Conservation (phyloP, 2,329 filamentous ascomycete genomes). For the Myriosclerotinia duriaeana region DNA sequence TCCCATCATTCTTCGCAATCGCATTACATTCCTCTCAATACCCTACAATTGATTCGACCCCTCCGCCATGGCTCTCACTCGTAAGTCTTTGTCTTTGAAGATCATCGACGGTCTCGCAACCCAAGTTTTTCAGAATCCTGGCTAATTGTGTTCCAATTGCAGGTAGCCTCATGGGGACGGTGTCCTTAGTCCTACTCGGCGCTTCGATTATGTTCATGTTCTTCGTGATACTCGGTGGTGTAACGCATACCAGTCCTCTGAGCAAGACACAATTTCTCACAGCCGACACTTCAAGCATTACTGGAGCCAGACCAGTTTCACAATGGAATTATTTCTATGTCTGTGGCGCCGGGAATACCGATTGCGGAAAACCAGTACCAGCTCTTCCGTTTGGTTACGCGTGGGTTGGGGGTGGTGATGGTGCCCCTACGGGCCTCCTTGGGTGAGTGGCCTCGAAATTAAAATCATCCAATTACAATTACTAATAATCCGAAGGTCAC, state of each 20-base stretch:
- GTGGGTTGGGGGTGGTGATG: slow-evolving; percentile 55
- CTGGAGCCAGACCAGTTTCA: slow-evolving; percentile 61
- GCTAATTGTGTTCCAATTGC: slow-evolving; percentile 12
- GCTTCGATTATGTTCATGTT: slow-evolving; percentile 63
- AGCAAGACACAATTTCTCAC: slow-evolving; percentile 82
- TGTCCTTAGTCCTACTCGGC: slow-evolving; percentile 61
- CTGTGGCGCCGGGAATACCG: slow-evolving; percentile 62
- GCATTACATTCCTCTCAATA: slow-evolving; percentile 6
- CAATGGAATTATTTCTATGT: slow-evolving; percentile 93
- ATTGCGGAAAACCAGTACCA: slow-evolving; percentile 63
- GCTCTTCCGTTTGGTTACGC: slow-evolving; percentile 73
- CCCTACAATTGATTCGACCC: neutral
- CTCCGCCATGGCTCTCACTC: neutral
- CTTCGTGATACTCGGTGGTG: slow-evolving; percentile 64
- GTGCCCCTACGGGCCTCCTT: slow-evolving; percentile 55
- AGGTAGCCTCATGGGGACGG: slow-evolving; percentile 56
- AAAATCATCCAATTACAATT: neutral
- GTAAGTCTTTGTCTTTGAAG: neutral
- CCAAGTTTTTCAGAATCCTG: neutral
- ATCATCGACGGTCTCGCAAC: neutral
- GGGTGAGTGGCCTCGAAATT: slow-evolving; percentile 44
- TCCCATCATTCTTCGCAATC: slow-evolving; percentile 4
- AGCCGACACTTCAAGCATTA: slow-evolving; percentile 72
- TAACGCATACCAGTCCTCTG: slow-evolving; percentile 55
- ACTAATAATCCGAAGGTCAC: slow-evolving; percentile 44